phyloP scores from a whole-genome alignment of 2,329 filamentous ascomycete species.

The Phaeosphaeriaceae sp. region DNA sequence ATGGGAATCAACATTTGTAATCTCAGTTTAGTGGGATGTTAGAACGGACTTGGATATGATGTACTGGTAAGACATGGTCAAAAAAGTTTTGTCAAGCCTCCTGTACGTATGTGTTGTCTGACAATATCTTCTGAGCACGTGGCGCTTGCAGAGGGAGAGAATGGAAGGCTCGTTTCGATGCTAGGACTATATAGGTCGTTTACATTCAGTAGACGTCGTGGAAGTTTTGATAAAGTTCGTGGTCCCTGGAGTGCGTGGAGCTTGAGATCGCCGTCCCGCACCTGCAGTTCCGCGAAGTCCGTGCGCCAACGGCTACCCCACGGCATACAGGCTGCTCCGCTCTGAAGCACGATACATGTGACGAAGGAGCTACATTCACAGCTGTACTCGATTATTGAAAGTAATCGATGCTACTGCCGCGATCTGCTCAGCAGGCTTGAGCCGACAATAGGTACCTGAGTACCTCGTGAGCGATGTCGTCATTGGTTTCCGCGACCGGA shows the following conservation, averaged over 20 bases:
- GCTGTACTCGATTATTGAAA: background rate
- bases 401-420: background rate
- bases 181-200: background rate
- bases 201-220: background rate
- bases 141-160: background rate
- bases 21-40: background rate
- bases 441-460: background rate
- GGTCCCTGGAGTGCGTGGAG: conserved; percentile 15
- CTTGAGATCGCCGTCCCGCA: conserved; percentile 20
- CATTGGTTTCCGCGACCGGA: conserved; percentile 36
- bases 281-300: conserved; percentile 20
- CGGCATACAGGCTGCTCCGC: background rate
- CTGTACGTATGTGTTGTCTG: background rate
- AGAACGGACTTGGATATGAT: conserved; percentile 55
- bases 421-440: background rate
- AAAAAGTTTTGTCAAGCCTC: background rate
- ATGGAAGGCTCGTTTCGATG: background rate
- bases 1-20: background rate
- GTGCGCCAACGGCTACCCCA: conserved; percentile 15
- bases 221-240: conserved; percentile 27
- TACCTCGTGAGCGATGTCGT: conserved; percentile 35
- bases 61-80: conserved; percentile 45
- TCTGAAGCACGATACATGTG: background rate
- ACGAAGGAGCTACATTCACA: background rate
- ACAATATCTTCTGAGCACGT: background rate